A percentile compares a stretch with the other conserved stretches of the same genome.
Evolutionary conservation across 495 filamentous ascomycete species (phyloP).

Genomic region (Corynascus novoguineensis): DNA sequence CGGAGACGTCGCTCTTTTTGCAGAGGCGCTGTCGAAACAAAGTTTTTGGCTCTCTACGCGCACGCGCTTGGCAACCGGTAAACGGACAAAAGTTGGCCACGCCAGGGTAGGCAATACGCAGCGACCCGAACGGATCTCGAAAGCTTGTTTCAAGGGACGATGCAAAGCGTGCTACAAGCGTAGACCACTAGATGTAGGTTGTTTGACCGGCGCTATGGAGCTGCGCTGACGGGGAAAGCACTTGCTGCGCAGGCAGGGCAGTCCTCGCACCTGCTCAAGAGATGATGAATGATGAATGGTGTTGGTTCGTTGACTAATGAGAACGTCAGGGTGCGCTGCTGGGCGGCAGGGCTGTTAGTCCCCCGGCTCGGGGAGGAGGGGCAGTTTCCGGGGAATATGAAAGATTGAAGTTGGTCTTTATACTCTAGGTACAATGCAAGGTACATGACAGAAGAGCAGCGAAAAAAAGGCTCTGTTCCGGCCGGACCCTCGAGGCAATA

Average conservation of each 20-base stretch:
- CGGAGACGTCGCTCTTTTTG: constrained; percentile 11
- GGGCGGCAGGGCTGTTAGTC: constrained; percentile 40
- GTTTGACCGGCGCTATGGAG: background rate
- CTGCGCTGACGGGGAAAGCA: constrained; percentile 5
- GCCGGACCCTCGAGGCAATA: constrained; percentile 25
- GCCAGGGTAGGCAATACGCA: background rate
- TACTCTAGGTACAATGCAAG: constrained; percentile 30
- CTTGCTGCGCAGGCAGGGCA: constrained; percentile 18
- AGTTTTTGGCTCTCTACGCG: constrained; percentile 21
- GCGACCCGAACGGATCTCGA: background rate
- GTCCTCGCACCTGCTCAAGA: background rate
- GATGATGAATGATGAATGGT: constrained; percentile 1
- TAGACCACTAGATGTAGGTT: background rate
- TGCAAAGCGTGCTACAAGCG: background rate
- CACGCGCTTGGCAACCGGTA: constrained; percentile 11
- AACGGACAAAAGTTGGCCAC: constrained; percentile 6
- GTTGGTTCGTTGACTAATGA: background rate
- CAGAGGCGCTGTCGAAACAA: constrained; percentile 15
- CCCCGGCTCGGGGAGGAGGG: constrained; percentile 38
- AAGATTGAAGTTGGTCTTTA: constrained; percentile 43
- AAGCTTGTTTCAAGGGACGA: background rate
- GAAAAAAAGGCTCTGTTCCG: constrained; percentile 18
- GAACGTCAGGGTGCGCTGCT: constrained; percentile 29
- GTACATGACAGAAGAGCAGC: constrained; percentile 22
- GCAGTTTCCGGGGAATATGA: constrained; percentile 30